Evolutionary conservation across 352 stramenopile species (phyloP).

Genomic region (Thraustochytrium striatum): DNA sequence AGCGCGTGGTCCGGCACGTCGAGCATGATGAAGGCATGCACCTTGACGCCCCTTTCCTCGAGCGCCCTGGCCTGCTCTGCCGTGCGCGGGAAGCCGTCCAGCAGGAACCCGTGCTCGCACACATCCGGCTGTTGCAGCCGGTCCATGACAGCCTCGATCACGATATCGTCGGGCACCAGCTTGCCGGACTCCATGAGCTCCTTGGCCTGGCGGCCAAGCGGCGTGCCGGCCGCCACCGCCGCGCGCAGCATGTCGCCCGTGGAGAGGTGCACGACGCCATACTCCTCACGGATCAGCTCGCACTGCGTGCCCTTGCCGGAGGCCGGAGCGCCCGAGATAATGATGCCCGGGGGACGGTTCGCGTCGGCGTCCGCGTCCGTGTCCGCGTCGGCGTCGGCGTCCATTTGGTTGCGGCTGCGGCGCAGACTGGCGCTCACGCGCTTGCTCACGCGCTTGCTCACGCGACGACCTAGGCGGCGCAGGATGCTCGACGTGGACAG

Average conservation of each 20-base stretch:
- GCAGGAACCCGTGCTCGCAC: constrained; percentile 75
- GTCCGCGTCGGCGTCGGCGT: constrained; percentile 5
- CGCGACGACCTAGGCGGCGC: background rate
- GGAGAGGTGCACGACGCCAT: constrained; percentile 86
- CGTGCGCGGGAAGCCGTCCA: constrained; percentile 90
- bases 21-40: constrained; percentile 82
- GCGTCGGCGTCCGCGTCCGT: background rate
- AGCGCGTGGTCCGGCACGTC: constrained; percentile 82
- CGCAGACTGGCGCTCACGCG: background rate
- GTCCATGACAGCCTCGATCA: constrained; percentile 64
- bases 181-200: constrained; percentile 70
- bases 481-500: background rate
- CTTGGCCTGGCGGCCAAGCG: constrained; percentile 66
- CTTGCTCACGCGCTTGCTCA: background rate
- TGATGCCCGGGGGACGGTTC: constrained; percentile 57
- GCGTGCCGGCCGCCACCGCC: constrained; percentile 68
- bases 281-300: constrained; percentile 78
- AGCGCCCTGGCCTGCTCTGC: constrained; percentile 81
- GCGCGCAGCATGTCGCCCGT: constrained; percentile 87
- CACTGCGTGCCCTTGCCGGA: constrained; percentile 93
- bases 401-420: background rate
- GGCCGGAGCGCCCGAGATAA: constrained; percentile 85
- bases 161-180: constrained; percentile 71
- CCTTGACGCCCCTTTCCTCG: constrained; percentile 64
- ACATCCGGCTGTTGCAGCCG: constrained; percentile 78